Conservation (phyloP, 2,329 filamentous ascomycete species). For the Microascus cirrosus region DNA sequence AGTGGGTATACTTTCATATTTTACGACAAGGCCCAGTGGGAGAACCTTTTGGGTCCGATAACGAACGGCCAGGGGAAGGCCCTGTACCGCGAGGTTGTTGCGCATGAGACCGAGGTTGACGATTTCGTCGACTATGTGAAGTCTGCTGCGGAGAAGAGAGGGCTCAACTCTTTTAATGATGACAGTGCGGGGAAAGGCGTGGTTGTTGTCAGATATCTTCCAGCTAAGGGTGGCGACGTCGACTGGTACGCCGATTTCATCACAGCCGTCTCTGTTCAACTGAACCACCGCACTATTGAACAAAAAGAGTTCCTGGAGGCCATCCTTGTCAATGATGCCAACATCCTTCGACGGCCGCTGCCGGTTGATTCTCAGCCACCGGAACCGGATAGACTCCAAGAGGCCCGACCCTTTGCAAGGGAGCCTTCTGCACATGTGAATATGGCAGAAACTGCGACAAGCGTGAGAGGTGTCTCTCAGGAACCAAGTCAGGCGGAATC, state of each 20-base stretch:
- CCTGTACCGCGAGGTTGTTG: slow-evolving; percentile 49
- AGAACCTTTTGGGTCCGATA: slow-evolving; percentile 63
- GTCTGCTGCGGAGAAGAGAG: slow-evolving; percentile 63
- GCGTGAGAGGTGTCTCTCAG: not conserved
- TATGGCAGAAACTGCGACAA: not conserved
- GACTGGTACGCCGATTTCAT: slow-evolving; percentile 63
- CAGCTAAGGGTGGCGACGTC: slow-evolving; percentile 39
- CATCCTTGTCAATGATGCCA: slow-evolving; percentile 71
- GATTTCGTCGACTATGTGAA: slow-evolving; percentile 74
- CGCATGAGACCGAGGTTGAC: slow-evolving; percentile 54
- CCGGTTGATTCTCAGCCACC: slow-evolving; percentile 27
- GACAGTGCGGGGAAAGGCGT: slow-evolving; percentile 58
- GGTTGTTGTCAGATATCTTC: slow-evolving; percentile 64
- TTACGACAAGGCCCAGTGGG: slow-evolving; percentile 63
- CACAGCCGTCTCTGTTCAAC: slow-evolving; percentile 54
- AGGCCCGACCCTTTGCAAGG: not conserved
- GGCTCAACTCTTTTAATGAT: slow-evolving; percentile 51
- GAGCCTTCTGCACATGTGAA: not conserved
- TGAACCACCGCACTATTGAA: slow-evolving; percentile 74
- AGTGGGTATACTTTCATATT: slow-evolving; percentile 85
- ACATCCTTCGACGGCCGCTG: slow-evolving; percentile 57
- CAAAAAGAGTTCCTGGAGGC: slow-evolving; percentile 89
- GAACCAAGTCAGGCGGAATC: slow-evolving; percentile 5
- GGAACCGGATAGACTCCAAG: slow-evolving; percentile 3
- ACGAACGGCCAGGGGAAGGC: slow-evolving; percentile 77